A percentile compares a stretch with the other conserved stretches of the same genome.
Conservation (phyloP, 352 stramenopile species). For the Phytophthora megakarya region DNA sequence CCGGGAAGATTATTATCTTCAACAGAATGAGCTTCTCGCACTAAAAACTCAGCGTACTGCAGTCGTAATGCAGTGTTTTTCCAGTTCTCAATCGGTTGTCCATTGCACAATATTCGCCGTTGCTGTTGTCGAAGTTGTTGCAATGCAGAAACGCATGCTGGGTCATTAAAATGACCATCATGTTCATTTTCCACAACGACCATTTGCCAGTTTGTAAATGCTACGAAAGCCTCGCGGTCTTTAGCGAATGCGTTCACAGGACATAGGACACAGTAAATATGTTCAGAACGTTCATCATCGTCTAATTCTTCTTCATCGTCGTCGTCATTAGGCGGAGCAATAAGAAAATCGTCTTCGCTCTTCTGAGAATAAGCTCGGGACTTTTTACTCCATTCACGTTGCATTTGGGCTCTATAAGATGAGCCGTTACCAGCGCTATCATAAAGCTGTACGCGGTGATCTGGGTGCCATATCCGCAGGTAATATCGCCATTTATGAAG, state of each 20-base stretch:
- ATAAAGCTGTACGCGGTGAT: conserved; percentile 71
- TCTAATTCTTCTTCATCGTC: conserved; percentile 55
- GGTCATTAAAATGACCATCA: conserved; percentile 51
- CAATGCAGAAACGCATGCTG: conserved; percentile 43
- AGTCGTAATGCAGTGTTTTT: conserved; percentile 39
- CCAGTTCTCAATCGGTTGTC: conserved; percentile 68
- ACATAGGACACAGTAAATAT: conserved; percentile 72
- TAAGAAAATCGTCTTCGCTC: conserved; percentile 38
- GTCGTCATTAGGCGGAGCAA: conserved; percentile 31
- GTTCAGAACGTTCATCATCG: conserved; percentile 50
- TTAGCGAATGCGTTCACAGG: conserved; percentile 56
- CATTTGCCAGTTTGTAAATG: conserved; percentile 64
- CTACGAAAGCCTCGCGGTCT: conserved; percentile 55
- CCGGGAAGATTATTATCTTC: conserved; percentile 5
- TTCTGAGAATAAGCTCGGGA: conserved; percentile 25
- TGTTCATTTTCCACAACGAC: conserved; percentile 79
- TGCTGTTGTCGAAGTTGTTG: conserved; percentile 52
- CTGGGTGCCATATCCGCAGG: conserved; percentile 59
- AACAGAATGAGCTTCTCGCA: conserved; percentile 29
- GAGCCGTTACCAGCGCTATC: conserved; percentile 26
- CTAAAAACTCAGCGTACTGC: conserved; percentile 59
- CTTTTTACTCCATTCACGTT: conserved; percentile 61
- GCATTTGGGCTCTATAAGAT: conserved; percentile 47
- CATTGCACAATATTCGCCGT: conserved; percentile 66
- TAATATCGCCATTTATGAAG: conserved; percentile 84